phyloP scores from a whole-genome alignment of 106 monocot species.

The Dioscorea dumetorum region DNA sequence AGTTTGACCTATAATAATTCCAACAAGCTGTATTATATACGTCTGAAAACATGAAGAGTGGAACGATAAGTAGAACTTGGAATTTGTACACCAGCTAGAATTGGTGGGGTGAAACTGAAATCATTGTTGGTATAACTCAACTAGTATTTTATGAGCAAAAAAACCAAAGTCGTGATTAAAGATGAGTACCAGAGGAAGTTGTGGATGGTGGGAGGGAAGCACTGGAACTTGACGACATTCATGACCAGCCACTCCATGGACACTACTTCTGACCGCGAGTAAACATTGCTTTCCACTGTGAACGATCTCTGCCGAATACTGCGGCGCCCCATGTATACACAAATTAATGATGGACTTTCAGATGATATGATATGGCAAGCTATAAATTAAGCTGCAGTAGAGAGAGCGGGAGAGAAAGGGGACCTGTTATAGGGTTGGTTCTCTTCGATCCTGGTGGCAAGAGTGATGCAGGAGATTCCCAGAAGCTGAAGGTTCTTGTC shows the following conservation, averaged over 20 bases:
- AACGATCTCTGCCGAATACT: conserved; percentile 56
- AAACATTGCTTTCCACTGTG: conserved; percentile 48
- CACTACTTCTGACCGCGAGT: conserved; percentile 72
- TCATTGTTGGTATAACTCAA: neutral
- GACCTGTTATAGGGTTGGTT: conserved; percentile 89
- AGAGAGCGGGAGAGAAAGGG: neutral
- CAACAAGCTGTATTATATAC: too few species aligned
- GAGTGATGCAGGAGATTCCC: conserved; percentile 75
- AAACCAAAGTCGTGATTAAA: neutral
- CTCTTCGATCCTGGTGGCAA: conserved; percentile 88
- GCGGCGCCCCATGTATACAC: neutral
- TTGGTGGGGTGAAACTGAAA: too few species aligned
- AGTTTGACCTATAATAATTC: too few species aligned
- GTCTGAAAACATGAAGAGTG: too few species aligned
- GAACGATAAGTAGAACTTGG: too few species aligned
- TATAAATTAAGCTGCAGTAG: neutral
- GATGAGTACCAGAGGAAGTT: conserved; percentile 72
- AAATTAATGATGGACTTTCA: neutral
- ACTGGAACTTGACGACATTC: conserved; percentile 77
- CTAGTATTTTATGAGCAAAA: neutral
- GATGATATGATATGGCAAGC: neutral
- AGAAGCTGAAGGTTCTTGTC: conserved; percentile 62
- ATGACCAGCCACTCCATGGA: conserved; percentile 95
- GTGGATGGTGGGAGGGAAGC: conserved; percentile 65
- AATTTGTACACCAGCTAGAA: too few species aligned